Percentiles rank a stretch among this genome's conserved stretches.
These are phyloP conservation scores for Dendrobium nobile DNA, from an alignment of 106 monocot species.

Conservation along the genomic window DNA sequence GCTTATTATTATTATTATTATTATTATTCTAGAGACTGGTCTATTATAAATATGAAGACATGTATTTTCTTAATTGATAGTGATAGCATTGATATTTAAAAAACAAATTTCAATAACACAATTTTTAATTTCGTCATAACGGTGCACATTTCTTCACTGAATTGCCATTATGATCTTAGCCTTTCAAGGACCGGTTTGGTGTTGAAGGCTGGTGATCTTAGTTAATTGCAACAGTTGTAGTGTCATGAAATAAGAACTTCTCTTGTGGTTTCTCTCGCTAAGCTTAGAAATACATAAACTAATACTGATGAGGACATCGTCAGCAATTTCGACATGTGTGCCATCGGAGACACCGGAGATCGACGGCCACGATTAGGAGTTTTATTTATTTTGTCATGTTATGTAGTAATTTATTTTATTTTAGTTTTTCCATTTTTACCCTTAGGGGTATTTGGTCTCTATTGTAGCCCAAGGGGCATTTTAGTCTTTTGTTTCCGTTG, in stretches of 20 bases:
- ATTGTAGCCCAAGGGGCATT: too few species aligned
- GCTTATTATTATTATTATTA: neutral
- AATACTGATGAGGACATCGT: too few species aligned
- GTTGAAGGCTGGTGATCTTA: neutral
- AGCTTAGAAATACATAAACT: neutral
- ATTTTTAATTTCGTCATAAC: neutral
- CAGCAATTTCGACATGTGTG: too few species aligned
- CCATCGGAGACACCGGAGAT: too few species aligned
- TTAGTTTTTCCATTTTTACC: too few species aligned
- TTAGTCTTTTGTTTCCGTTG: too few species aligned
- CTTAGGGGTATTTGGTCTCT: too few species aligned
- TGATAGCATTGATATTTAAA: neutral
- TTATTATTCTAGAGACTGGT: neutral
- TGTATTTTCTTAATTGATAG: neutral
- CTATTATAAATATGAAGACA: neutral
- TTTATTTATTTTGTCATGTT: too few species aligned
- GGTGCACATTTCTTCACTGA: neutral
- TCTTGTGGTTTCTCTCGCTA: neutral
- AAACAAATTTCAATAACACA: neutral
- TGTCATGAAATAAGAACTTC: neutral
- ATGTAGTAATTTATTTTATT: too few species aligned
- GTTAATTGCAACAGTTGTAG: neutral
- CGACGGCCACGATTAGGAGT: too few species aligned
- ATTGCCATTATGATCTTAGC: neutral
- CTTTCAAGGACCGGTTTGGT: neutral